phyloP scores from a whole-genome alignment of 2,329 filamentous ascomycete genomes.

The Xylariaceae sp. region DNA sequence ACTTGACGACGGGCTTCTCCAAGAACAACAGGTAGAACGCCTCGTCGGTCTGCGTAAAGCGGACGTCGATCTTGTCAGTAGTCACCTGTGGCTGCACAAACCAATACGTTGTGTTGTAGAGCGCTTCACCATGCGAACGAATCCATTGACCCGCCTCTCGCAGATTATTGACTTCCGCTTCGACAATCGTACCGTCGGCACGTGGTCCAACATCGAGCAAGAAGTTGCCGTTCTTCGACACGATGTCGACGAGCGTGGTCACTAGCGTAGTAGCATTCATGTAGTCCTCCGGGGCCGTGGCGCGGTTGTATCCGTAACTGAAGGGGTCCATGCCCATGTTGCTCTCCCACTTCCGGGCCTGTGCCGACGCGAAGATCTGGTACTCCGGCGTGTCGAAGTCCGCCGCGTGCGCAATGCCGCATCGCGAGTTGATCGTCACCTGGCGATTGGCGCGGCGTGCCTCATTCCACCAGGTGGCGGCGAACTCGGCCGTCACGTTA shows the following conservation, averaged over 20 bases:
- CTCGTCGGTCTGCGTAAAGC: slow-evolving; percentile 48
- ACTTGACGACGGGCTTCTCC: slow-evolving; percentile 33
- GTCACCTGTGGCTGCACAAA: slow-evolving; percentile 28
- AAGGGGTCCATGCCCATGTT: slow-evolving; percentile 57
- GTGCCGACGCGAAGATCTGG: slow-evolving; percentile 42
- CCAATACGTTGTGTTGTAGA: slow-evolving; percentile 52
- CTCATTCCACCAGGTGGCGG: slow-evolving; percentile 39
- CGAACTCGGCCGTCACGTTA: slow-evolving; percentile 39
- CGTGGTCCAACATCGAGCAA: slow-evolving; percentile 51
- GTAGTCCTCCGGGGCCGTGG: slow-evolving; percentile 44
- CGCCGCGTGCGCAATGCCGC: slow-evolving; percentile 45
- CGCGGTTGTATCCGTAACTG: slow-evolving; percentile 54
- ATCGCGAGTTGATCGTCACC: slow-evolving; percentile 52
- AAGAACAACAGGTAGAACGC: slow-evolving; percentile 50
- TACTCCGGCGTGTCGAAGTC: slow-evolving; percentile 60
- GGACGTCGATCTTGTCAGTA: slow-evolving; percentile 29
- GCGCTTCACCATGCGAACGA: slow-evolving; percentile 45
- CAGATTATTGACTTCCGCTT: slow-evolving; percentile 43
- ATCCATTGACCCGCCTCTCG: slow-evolving; percentile 51
- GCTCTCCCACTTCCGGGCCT: slow-evolving; percentile 54
- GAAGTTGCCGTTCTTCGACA: slow-evolving; percentile 40
- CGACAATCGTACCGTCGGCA: slow-evolving; percentile 50
- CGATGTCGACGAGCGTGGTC: slow-evolving; percentile 33
- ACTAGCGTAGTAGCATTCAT: slow-evolving; percentile 49
- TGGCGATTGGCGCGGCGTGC: slow-evolving; percentile 39